phyloP scores from a whole-genome alignment of 805 yeast species.

The Candida gorgasii region DNA sequence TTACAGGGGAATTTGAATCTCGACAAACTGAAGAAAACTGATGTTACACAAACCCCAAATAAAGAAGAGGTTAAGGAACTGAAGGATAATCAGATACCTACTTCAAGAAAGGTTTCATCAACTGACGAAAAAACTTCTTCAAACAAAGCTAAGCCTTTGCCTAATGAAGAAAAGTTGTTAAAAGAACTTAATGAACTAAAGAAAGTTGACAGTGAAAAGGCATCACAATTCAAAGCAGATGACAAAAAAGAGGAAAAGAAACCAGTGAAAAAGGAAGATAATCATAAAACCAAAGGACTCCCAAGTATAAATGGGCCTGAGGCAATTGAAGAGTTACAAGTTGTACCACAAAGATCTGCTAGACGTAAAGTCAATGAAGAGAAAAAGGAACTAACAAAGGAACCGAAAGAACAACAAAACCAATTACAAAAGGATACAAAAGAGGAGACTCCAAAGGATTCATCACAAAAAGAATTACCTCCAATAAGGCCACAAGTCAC shows the following conservation, averaged over 20 bases:
- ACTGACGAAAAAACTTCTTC: too few relatives aligned
- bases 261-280: background rate
- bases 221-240: too few relatives aligned
- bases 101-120: too few relatives aligned
- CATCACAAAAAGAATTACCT: background rate
- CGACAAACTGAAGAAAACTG: background rate
- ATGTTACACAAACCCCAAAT: background rate
- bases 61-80: background rate
- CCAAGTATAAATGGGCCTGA: background rate
- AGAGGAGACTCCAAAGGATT: background rate
- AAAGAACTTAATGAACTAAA: too few relatives aligned
- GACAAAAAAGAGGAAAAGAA: background rate
- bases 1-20: slow-evolving; percentile 14
- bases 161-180: too few relatives aligned
- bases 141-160: too few relatives aligned
- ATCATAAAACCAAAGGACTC: background rate
- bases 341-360: slow-evolving; percentile 29
- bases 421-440: background rate
- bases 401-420: background rate
- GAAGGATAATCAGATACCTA: background rate
- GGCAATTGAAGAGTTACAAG: slow-evolving; percentile 6
- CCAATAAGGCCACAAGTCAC: too few relatives aligned
- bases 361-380: slow-evolving; percentile 18
- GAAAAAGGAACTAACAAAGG: background rate
- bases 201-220: too few relatives aligned